Base-by-base conservation (phyloP, 177 flowering plant genomes). In the Vitis hybrid region DNA sequence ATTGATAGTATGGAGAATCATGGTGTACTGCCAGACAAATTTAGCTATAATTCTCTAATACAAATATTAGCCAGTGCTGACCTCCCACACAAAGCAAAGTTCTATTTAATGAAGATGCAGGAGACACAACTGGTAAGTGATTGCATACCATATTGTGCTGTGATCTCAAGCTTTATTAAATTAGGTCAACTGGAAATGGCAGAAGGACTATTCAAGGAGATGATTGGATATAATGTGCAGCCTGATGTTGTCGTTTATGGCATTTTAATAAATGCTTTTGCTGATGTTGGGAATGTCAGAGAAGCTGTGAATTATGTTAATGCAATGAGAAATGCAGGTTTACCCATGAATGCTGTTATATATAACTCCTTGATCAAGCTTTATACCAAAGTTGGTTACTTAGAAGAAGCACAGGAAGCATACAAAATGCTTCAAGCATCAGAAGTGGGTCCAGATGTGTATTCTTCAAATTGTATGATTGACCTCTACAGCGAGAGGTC, bases 391-490 rank as follows among this genome's bases (percentile, higher is more conserved):
- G 91, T 89, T 73, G 96, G 97, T 52, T 87, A 77, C 70, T 74
- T 91, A 66, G 82, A 82, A 75, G 99, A 90, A 79, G 99, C 99
- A 56, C 67, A 87, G 71, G 96, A 88, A 72, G 79, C 72, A 49
- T 91, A 89, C 81, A 70, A 75, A 61, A 56, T 80, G 69, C 92
- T 90, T 67, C 84, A 73, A 60, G 78, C 75, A 68, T 79, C 79
- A 5, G 80, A 85, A 50, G 72, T 19, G 15, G 87, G 88, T 73
- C 90, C 88, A 9, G 89, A 89, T 74, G 75, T 84, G 3, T 95
- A 83, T 76, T 80, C 94, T 22, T 95, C 96, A 26, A 95, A 92
- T 72, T 94, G 97, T 73, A 90, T 94, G 97, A 88, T 94, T 50
- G 89, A 91, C 71, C 90, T 94, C 56, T 94, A 94, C 76, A 87